phyloP scores from a whole-genome alignment of 2,329 filamentous ascomycete genomes.

The Aspergillus felis region DNA sequence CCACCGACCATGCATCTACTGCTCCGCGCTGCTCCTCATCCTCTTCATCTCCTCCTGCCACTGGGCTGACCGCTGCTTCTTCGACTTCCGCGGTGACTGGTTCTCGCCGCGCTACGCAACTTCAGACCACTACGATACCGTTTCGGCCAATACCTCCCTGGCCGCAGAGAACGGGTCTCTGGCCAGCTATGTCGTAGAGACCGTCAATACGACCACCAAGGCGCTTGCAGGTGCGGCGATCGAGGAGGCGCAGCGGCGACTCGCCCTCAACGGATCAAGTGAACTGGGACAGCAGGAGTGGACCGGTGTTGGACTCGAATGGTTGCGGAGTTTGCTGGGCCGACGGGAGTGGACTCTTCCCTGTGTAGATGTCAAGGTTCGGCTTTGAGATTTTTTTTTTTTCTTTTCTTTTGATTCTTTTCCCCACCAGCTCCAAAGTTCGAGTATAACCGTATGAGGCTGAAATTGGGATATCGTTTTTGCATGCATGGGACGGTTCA shows the following conservation, averaged over 20 bases:
- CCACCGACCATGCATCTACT: slow-evolving; percentile 96
- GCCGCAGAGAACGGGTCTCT: slow-evolving; percentile 33
- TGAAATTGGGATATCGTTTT: neutral
- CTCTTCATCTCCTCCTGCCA: slow-evolving; percentile 89
- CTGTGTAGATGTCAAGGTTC: slow-evolving; percentile 82
- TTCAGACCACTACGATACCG: slow-evolving; percentile 12
- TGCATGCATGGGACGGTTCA: neutral
- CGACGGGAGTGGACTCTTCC: slow-evolving; percentile 85
- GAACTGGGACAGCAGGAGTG: slow-evolving; percentile 55
- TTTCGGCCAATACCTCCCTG: slow-evolving; percentile 12
- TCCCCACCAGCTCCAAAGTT: neutral
- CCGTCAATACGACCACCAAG: slow-evolving; percentile 66
- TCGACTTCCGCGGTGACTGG: slow-evolving; percentile 90
- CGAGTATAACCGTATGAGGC: neutral
- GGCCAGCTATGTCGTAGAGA: slow-evolving; percentile 38
- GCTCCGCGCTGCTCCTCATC: slow-evolving; percentile 89
- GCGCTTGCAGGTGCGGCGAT: slow-evolving; percentile 64
- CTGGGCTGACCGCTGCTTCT: slow-evolving; percentile 87
- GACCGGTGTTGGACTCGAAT: slow-evolving; percentile 77
- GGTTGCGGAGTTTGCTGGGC: slow-evolving; percentile 77
- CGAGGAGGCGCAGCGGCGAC: slow-evolving; percentile 52
- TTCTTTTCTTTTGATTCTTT: neutral
- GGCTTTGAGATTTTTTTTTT: slow-evolving; percentile 51
- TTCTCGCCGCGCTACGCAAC: slow-evolving; percentile 70
- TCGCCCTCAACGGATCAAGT: slow-evolving; percentile 20